phyloP scores from a whole-genome alignment of 2,329 filamentous ascomycete species.

The Myriangium duriaei region DNA sequence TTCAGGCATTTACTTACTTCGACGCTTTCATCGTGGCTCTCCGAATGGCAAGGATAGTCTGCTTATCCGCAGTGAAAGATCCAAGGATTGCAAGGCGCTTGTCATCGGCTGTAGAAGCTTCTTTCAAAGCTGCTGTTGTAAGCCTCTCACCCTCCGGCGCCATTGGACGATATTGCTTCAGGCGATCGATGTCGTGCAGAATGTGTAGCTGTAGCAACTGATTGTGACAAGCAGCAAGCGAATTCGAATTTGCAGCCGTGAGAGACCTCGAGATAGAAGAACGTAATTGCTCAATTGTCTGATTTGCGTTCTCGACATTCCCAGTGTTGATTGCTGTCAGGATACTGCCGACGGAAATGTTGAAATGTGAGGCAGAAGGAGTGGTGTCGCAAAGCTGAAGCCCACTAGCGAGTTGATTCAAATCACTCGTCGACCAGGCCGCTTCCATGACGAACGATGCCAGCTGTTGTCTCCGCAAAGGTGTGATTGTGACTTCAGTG shows the following conservation, averaged over 20 bases:
- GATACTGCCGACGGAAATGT: slow-evolving; percentile 5
- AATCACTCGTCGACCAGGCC: slow-evolving; percentile 78
- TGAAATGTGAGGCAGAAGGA: slow-evolving; percentile 29
- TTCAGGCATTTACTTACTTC: slow-evolving; percentile 35
- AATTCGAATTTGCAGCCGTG: slow-evolving; percentile 64
- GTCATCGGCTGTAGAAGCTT: slow-evolving; percentile 36
- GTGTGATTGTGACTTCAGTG: slow-evolving; percentile 4
- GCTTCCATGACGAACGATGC: slow-evolving; percentile 82
- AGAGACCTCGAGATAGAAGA: slow-evolving; percentile 77
- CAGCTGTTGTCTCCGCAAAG: slow-evolving; percentile 32
- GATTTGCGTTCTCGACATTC: slow-evolving; percentile 28
- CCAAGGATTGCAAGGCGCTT: slow-evolving; percentile 80
- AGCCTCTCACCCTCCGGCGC: slow-evolving; percentile 7
- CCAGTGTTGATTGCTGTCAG: slow-evolving; percentile 19
- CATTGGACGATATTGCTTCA: slow-evolving; percentile 29
- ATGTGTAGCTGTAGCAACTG: slow-evolving; percentile 77
- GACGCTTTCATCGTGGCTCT: slow-evolving; percentile 77
- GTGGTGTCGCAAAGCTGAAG: slow-evolving; percentile 25
- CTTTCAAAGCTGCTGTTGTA: not conserved
- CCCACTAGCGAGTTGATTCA: slow-evolving; percentile 61
- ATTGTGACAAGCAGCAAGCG: slow-evolving; percentile 73
- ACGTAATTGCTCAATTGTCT: slow-evolving; percentile 29
- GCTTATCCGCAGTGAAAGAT: slow-evolving; percentile 82
- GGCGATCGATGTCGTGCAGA: slow-evolving; percentile 72
- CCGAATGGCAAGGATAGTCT: slow-evolving; percentile 77